Conservation (phyloP, 495 filamentous ascomycete genomes). For the Pseudoneurospora amorphoporcata region DNA sequence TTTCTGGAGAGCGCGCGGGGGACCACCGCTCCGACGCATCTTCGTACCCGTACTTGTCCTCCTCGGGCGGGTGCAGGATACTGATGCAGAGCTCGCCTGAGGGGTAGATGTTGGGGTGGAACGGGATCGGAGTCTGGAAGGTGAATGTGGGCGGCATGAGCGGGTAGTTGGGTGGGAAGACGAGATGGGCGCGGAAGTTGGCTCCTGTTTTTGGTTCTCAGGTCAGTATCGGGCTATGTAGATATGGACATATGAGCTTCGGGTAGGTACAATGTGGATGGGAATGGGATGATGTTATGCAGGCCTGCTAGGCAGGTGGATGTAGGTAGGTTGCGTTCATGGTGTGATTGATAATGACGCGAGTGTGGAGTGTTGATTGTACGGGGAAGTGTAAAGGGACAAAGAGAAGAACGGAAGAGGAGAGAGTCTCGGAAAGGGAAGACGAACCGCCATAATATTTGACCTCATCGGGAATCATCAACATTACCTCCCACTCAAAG, state of each 20-base stretch:
- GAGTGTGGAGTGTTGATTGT: not conserved
- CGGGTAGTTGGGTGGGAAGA: constrained; percentile 76
- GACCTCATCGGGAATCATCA: constrained; percentile 96
- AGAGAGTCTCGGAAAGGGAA: not conserved
- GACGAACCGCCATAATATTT: constrained; percentile 79
- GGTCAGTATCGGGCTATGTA: not conserved
- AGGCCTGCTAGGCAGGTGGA: not conserved
- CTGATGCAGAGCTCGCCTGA: constrained; percentile 91
- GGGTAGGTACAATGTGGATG: too few species aligned
- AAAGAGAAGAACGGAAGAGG: not conserved
- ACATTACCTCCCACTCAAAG: constrained; percentile 99
- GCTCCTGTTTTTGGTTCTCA: constrained; percentile 47
- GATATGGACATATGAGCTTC: too few species aligned
- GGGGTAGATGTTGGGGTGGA: constrained; percentile 93
- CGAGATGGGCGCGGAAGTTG: constrained; percentile 74
- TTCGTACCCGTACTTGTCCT: constrained; percentile 95
- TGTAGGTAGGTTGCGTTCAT: not conserved
- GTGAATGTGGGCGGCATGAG: constrained; percentile 84
- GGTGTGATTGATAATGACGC: not conserved
- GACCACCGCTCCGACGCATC: constrained; percentile 86
- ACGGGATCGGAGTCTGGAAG: constrained; percentile 74
- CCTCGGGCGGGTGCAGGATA: constrained; percentile 91
- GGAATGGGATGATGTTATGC: not conserved
- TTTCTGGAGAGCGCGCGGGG: constrained; percentile 95
- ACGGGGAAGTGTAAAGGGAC: not conserved